phyloP scores from a whole-genome alignment of 208 protist species.

The Herpetomonas tarakana region DNA sequence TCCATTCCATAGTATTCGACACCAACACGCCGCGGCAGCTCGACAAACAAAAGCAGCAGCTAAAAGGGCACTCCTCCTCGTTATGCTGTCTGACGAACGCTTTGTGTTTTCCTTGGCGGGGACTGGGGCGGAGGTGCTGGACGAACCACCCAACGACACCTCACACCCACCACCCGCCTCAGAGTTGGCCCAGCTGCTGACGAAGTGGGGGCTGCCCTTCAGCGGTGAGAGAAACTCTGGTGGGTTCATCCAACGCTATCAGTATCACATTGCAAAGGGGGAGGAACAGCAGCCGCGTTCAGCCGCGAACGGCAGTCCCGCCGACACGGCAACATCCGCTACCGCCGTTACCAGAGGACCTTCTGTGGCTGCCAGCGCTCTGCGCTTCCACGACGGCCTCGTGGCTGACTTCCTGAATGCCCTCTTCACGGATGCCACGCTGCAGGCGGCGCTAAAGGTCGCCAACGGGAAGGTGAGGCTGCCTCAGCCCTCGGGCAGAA shows the following conservation, averaged over 20 bases:
- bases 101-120: not conserved
- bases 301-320: too few relatives aligned
- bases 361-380: slow-evolving; percentile 14
- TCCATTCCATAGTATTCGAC: too few relatives aligned
- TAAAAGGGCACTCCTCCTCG: too few relatives aligned
- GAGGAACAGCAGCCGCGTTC: too few relatives aligned
- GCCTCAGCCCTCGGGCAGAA: slow-evolving; percentile 3
- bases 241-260: not conserved
- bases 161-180: not conserved
- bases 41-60: too few relatives aligned
- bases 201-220: slow-evolving; percentile 22
- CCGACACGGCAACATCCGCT: too few relatives aligned
- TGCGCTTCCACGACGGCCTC: slow-evolving; percentile 52
- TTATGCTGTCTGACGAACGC: not conserved
- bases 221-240: not conserved
- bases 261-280: not conserved
- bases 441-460: slow-evolving; percentile 18
- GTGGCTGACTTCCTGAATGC: slow-evolving; percentile 27
- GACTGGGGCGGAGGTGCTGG: not conserved
- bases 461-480: not conserved
- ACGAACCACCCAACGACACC: not conserved
- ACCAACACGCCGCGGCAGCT: too few relatives aligned
- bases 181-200: slow-evolving; percentile 8
- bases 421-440: slow-evolving; percentile 19
- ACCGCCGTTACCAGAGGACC: too few relatives aligned